These are phyloP conservation scores for Barnettozyma botsteinii DNA, from an alignment of 805 yeast genomes.

Conservation along the genomic window DNA sequence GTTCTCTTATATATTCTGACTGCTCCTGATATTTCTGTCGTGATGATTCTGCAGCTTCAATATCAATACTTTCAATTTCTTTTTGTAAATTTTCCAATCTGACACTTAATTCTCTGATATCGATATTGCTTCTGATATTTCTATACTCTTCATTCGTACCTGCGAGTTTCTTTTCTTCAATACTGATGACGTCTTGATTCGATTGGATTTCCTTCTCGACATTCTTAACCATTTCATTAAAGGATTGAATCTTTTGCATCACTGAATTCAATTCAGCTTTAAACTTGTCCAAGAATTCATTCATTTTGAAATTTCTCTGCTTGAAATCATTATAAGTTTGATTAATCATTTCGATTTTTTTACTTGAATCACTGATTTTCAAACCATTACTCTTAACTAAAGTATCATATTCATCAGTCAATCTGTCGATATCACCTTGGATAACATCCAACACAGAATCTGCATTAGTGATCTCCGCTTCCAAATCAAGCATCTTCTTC, in stretches of 20 bases:
- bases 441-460: constrained; percentile 19
- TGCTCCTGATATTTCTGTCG: constrained; percentile 56
- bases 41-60: constrained; percentile 52
- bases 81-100: constrained; percentile 34
- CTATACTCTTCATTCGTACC: constrained; percentile 60
- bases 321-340: constrained; percentile 24
- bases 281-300: constrained; percentile 7
- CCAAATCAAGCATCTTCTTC: constrained; percentile 23
- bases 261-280: neutral
- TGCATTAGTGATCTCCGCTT: constrained; percentile 16
- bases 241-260: constrained; percentile 11
- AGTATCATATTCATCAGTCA: constrained; percentile 10
- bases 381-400: constrained; percentile 15
- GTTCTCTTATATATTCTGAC: constrained; percentile 42
- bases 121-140: constrained; percentile 58
- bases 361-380: neutral
- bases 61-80: constrained; percentile 42
- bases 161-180: constrained; percentile 37
- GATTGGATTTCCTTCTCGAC: constrained; percentile 27
- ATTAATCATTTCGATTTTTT: constrained; percentile 12
- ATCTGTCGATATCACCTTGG: constrained; percentile 17
- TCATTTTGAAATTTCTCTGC: constrained; percentile 33
- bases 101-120: constrained; percentile 39
- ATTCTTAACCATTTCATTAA: constrained; percentile 15
- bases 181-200: constrained; percentile 25